A percentile compares a stretch with the other conserved stretches of the same genome.
Evolutionary conservation across 345 rosid species (phyloP).

Genomic region (Rhodamnia argentea): DNA sequence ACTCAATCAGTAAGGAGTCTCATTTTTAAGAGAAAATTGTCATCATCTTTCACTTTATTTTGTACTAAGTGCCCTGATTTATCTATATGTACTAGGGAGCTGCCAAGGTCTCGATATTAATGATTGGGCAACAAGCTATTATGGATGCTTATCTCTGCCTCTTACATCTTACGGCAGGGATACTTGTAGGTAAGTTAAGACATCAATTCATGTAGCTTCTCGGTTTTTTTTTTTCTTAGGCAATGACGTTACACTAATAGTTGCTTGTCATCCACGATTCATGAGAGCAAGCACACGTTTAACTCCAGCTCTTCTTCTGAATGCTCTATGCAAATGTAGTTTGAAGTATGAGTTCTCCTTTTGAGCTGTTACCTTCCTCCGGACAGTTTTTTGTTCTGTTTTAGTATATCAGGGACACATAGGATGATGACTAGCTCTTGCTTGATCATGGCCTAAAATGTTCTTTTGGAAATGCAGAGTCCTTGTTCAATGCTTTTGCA

Average conservation of each 20-base stretch:
- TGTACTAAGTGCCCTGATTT: neutral
- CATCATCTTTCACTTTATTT: neutral
- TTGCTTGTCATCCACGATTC: neutral
- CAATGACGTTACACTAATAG: neutral
- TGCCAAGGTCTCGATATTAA: constrained; percentile 89
- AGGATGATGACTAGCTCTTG: neutral
- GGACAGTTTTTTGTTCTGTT: neutral
- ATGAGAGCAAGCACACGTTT: neutral
- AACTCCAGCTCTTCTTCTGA: neutral
- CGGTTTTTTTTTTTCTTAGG: neutral
- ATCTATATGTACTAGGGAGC: constrained; percentile 53
- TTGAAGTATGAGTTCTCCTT: neutral
- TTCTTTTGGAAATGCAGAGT: constrained; percentile 47
- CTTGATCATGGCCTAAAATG: neutral
- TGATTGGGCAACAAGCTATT: constrained; percentile 96
- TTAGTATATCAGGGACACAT: constrained; percentile 2
- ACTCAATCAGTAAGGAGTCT: constrained; percentile 75
- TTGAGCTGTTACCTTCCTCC: neutral
- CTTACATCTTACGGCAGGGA: constrained; percentile 91
- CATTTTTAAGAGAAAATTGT: neutral
- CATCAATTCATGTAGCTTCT: neutral
- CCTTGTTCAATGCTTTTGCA: constrained; percentile 96
- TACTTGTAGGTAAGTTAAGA: constrained; percentile 67
- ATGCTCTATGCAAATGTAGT: neutral
- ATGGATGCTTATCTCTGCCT: constrained; percentile 99